These are phyloP conservation scores for Hippophae tibetana DNA, from an alignment of 306 rosid species.

Conservation along the genomic window DNA sequence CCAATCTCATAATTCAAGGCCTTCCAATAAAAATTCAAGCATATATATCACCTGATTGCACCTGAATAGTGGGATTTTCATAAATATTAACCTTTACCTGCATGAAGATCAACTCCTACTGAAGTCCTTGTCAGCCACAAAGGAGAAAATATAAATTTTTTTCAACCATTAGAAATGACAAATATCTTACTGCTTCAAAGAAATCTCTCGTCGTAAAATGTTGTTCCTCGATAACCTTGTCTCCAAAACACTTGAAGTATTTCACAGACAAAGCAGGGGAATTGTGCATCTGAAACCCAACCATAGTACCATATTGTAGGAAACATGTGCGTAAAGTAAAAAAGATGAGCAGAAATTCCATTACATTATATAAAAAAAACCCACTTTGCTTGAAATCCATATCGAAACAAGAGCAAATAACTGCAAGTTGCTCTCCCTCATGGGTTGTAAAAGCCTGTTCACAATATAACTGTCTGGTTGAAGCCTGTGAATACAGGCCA, in stretches of 20 bases:
- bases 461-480: slow-evolving; percentile 10
- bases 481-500: slow-evolving; percentile 18
- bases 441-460: slow-evolving; percentile 61
- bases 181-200: slow-evolving; percentile 52
- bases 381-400: slow-evolving; percentile 86
- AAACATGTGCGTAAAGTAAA: not conserved
- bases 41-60: slow-evolving; percentile 12
- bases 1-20: slow-evolving; percentile 81
- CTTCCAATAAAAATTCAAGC: slow-evolving; percentile 26
- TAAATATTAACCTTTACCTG: slow-evolving; percentile 43
- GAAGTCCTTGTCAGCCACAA: slow-evolving; percentile 19
- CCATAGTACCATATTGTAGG: not conserved
- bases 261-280: slow-evolving; percentile 42
- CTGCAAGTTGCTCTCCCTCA: slow-evolving; percentile 62
- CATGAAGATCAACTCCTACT: slow-evolving; percentile 71
- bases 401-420: slow-evolving; percentile 66
- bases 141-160: not conserved
- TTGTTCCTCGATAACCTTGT: slow-evolving; percentile 54
- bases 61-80: slow-evolving; percentile 7
- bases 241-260: slow-evolving; percentile 52
- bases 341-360: not conserved
- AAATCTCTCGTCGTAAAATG: slow-evolving; percentile 65
- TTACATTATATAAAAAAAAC: slow-evolving; percentile 6
- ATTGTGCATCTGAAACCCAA: slow-evolving; percentile 42
- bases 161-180: not conserved